Evolutionary conservation across 2,329 filamentous ascomycete genomes (phyloP).

Genomic region (Fusarium heterosporum): DNA sequence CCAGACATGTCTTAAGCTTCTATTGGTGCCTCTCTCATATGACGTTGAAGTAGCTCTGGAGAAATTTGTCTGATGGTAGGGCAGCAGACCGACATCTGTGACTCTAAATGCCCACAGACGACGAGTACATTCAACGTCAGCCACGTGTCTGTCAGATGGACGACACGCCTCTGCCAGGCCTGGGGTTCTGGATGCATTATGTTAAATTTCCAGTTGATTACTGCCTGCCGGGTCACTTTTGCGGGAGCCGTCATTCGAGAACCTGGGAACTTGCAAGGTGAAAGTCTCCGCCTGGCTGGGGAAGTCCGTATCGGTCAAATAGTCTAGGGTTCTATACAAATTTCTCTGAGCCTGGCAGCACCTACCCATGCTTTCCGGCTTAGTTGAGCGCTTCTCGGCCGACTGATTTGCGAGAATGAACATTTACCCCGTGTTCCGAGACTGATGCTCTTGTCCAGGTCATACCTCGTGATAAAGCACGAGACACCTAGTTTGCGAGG

Average conservation of each 20-base stretch:
- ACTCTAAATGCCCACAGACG: slow-evolving; percentile 13
- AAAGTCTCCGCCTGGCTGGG: slow-evolving; percentile 36
- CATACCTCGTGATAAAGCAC: slow-evolving; percentile 27
- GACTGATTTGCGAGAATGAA: slow-evolving; percentile 35
- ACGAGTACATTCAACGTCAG: slow-evolving; percentile 28
- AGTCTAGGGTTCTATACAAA: slow-evolving; percentile 24
- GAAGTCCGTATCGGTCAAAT: slow-evolving; percentile 31
- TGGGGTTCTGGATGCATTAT: slow-evolving; percentile 21
- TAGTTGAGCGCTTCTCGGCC: slow-evolving; percentile 42
- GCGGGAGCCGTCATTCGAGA: slow-evolving; percentile 15
- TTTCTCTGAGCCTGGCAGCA: slow-evolving; percentile 36
- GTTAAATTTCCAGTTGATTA: slow-evolving; percentile 11
- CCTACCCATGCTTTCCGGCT: slow-evolving; percentile 36
- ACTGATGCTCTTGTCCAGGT: slow-evolving; percentile 17
- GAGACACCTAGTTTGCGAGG: slow-evolving; percentile 11
- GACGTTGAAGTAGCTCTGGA: slow-evolving; percentile 1
- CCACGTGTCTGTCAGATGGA: slow-evolving; percentile 32
- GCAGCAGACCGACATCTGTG: slow-evolving; percentile 23
- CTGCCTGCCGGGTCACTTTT: slow-evolving; percentile 28
- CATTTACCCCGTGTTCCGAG: slow-evolving; percentile 31
- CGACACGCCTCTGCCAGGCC: slow-evolving; percentile 13
- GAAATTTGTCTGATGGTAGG: slow-evolving; percentile 12
- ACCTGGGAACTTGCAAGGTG: slow-evolving; percentile 27
- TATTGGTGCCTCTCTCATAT: slow-evolving; percentile 13
- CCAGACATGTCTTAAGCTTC: slow-evolving; percentile 21